Evolutionary conservation across 441 rosid genomes (phyloP).

Genomic region (Geranium incanum): DNA sequence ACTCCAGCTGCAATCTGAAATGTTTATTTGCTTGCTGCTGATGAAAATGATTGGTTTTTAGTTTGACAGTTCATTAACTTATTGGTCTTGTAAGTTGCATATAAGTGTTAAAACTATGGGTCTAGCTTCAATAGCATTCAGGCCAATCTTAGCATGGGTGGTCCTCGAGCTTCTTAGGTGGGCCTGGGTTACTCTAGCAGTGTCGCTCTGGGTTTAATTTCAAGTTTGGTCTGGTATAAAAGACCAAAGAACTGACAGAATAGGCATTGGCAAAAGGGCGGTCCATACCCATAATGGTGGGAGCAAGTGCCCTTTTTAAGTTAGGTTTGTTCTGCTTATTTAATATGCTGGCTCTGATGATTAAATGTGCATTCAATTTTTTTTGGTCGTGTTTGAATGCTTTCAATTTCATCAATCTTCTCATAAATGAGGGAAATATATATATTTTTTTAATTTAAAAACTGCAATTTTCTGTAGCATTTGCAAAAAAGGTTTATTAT

Average conservation of each 20-base stretch:
- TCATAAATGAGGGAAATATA: neutral
- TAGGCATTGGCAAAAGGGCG: neutral
- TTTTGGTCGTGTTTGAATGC: neutral
- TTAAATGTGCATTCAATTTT: neutral
- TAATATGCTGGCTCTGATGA: neutral
- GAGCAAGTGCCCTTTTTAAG: neutral
- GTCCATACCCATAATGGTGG: neutral
- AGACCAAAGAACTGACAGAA: neutral
- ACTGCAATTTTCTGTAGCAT: neutral
- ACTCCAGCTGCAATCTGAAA: neutral
- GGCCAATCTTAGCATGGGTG: neutral
- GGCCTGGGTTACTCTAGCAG: neutral
- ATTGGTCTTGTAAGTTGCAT: neutral
- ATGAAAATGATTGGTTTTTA: neutral
- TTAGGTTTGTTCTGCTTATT: neutral
- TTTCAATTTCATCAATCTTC: neutral
- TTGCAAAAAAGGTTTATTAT: neutral
- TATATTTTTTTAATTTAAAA: no score
- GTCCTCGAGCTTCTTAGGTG: neutral
- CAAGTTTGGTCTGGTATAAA: neutral
- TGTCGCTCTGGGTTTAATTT: neutral
- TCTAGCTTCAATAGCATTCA: neutral
- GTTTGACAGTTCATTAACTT: neutral
- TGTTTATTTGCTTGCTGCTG: neutral
- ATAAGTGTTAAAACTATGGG: neutral